Evolutionary conservation across 1,139 yeast species (phyloP), one percentile per base, ranked within the genome.

Genomic region (Geotrichum australiense): DNA sequence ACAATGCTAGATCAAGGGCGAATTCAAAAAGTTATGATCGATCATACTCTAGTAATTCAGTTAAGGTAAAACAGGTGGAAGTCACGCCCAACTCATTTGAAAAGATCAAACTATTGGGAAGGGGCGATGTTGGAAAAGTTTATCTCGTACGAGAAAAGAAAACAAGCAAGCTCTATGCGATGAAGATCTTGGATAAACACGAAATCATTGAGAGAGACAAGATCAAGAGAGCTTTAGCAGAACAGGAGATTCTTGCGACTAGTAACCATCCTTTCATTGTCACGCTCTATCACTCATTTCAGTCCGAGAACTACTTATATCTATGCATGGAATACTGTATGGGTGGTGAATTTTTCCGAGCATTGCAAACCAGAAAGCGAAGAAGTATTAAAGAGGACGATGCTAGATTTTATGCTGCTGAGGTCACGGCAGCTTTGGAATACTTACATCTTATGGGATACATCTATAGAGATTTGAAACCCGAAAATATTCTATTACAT

Each of bases 261-360:
- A 81, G 93, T 39, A 87, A 89, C 59, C 98, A 93, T 62, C 99
- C 99, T 0, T 93, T 93, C 56, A 91, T 93, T 55, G 97, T 93
- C 33, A 87, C 98, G 0, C 69, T 93, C 35, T 89, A 93, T 58
- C 98, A 93, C 62, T 87, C 96, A 0, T 93, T 93, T 66, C 98
- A 93, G 63, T 82, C 94, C 10, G 93, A 85, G 44, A 96, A 89
- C 51, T 79, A 83, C 58, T 65, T 93, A n/a, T 93, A 89, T 57
- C 73, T 93, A 40, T 93, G 98, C 60, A 89, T 93, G 96, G 99
- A 93, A 62, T 93, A 91, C 57, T 93, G 98, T 59, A 87, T 91
- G 93, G 99, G 99, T 16, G 98, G 99, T 37, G 99, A 93, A 63
- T 93, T 93, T 59, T 93, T 93, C 69, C 70, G 98, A 47, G 98